Conservation (phyloP, 202 grass and related monocot genomes). For the Panicum virgatum region DNA sequence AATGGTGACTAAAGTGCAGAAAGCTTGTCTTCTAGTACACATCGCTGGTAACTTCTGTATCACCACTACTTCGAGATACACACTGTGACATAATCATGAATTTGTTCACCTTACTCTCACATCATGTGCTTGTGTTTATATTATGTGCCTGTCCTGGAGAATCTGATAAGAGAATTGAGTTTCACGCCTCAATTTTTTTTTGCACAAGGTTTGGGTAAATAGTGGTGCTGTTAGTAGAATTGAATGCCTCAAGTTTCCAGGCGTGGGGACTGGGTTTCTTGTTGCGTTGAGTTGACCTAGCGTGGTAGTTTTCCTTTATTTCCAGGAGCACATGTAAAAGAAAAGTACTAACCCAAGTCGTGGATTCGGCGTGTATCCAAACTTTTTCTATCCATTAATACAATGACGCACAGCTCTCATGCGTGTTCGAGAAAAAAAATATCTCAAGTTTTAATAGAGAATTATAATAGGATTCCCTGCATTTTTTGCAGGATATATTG, state of each 20-base stretch:
- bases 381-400: too few relatives aligned
- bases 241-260: background rate
- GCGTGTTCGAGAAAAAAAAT: too few relatives aligned
- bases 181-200: background rate
- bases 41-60: background rate
- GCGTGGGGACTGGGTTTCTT: too few relatives aligned
- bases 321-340: too few relatives aligned
- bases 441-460: too few relatives aligned
- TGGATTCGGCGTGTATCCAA: too few relatives aligned
- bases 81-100: background rate
- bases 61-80: background rate
- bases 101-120: background rate
- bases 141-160: background rate
- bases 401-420: too few relatives aligned
- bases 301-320: too few relatives aligned
- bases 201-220: background rate
- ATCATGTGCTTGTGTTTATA: background rate
- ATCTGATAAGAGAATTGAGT: background rate
- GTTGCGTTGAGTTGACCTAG: too few relatives aligned
- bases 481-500: background rate
- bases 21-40: constrained; percentile 1
- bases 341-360: too few relatives aligned
- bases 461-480: background rate
- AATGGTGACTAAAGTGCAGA: constrained; percentile 35
- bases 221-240: background rate